Evolutionary conservation across 2,329 filamentous ascomycete genomes (phyloP).

Genomic region (Tricladium varicosporioides): DNA sequence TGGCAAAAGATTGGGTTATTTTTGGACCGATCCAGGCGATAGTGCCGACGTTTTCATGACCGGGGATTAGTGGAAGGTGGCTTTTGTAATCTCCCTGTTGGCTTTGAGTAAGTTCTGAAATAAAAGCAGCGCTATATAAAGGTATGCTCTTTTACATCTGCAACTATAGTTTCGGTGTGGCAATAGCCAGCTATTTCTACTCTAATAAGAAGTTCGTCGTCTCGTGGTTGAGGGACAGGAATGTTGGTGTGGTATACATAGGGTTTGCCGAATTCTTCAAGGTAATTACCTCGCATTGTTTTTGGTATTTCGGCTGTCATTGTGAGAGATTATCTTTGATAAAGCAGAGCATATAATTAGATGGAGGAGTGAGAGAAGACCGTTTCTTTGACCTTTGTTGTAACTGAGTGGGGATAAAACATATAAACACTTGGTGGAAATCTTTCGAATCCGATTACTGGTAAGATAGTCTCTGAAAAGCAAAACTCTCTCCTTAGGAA

Average conservation of each 20-base stretch:
- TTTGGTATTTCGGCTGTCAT: not conserved
- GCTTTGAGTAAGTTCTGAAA: no score
- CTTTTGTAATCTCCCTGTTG: not conserved
- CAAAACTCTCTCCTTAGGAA: no score
- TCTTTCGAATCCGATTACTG: no score
- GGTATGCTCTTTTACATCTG: no score
- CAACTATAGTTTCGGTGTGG: not conserved
- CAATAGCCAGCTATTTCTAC: not conserved
- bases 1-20: not conserved
- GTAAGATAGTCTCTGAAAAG: no score
- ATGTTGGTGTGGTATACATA: not conserved
- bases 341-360: no score
- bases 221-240: not conserved
- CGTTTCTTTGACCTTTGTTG: no score
- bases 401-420: no score
- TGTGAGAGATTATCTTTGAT: no score
- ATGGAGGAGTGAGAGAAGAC: no score
- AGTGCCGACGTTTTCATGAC: not conserved
- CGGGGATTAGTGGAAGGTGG: not conserved
- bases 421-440: no score
- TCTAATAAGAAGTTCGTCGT: not conserved
- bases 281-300: not conserved
- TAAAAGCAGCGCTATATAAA: no score
- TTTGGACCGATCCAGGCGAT: not conserved
- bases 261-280: not conserved